Evolutionary conservation across 768 basidiomycete species (phyloP), one percentile per base, ranked within the genome.

Genomic region (Fistulinella prunicolor): DNA sequence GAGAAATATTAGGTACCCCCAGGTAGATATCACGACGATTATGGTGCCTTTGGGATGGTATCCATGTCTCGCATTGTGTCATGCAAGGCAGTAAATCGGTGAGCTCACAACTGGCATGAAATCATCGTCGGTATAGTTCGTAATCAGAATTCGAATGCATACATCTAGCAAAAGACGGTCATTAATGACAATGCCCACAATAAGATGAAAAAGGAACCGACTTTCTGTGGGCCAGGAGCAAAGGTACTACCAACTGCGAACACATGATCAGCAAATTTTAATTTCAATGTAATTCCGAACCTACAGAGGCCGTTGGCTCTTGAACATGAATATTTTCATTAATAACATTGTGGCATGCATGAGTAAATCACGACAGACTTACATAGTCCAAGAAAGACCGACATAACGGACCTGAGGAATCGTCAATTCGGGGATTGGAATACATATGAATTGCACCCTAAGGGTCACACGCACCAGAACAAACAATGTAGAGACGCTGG

Each of bases 51-150:
- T 0, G 6, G 12, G 30, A 29, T n/a, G n/a, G n/a, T 19, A 39
- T 13, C 6, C 13, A 22, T 21, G 10, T 3, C 3, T 36, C 8
- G 32, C 8, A 19, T 4, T 9, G 12, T 14, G 14, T 23, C 17
- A 3, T 14, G 3, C 1, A 14, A 19, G 2, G 13, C 5, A 9
- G n/a, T 3, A 8, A 10, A n/a, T 23, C 4, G 1, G 9, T 16
- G 1, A 14, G 8, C 53, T 53, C 24, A 54, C 50, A 53, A 1
- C 53, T 54, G n/a, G n/a, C n/a, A 20, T 24, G 13, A 0, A 51
- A 38, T 4, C 1, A 4, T 17, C 1, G 21, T n/a, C 12, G 17
- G 17, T 6, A 17, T 5, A 6, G 6, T 13, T 22, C 4, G 2
- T 1, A 34, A 20, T 5, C 0, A 13, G 9, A 23, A 24, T 12